phyloP scores from a whole-genome alignment of 306 rosid species.

The Fragaria ananassa region DNA sequence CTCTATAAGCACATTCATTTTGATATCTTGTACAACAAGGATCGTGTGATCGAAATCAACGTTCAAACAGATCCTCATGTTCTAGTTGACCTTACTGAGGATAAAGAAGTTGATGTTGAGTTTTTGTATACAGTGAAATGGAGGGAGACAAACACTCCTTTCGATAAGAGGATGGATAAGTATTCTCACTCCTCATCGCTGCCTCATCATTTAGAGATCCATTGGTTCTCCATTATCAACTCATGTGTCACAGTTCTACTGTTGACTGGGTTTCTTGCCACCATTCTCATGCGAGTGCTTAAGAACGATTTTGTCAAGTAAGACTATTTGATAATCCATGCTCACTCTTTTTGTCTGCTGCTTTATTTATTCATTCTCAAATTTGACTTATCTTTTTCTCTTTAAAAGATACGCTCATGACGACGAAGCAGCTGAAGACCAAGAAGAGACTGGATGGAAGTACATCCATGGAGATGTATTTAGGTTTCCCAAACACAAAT shows the following conservation, averaged over 20 bases:
- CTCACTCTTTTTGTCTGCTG: not conserved
- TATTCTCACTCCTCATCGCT: constrained; percentile 63
- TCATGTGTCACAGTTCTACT: constrained; percentile 86
- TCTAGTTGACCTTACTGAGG: constrained; percentile 67
- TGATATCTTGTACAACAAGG: constrained; percentile 62
- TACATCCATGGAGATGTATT: constrained; percentile 57
- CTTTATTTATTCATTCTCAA: not conserved
- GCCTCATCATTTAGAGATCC: constrained; percentile 86
- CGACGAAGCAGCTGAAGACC: constrained; percentile 52
- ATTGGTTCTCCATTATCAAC: constrained; percentile 87
- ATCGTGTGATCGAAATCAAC: constrained; percentile 70
- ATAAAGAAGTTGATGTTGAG: constrained; percentile 55
- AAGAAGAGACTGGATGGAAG: constrained; percentile 61
- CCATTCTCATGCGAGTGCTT: constrained; percentile 79
- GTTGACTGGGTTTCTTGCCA: constrained; percentile 78
- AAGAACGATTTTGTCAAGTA: constrained; percentile 94
- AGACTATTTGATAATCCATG: constrained; percentile 21
- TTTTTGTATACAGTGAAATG: constrained; percentile 70
- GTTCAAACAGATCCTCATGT: constrained; percentile 57
- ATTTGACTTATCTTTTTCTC: not conserved
- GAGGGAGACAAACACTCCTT: constrained; percentile 71
- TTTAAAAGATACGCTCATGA: constrained; percentile 47
- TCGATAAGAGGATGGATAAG: constrained; percentile 84
- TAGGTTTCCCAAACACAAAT: constrained; percentile 42
- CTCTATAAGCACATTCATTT: constrained; percentile 81